Conservation (phyloP, 2,329 filamentous ascomycete genomes). For the Cytospora mali region DNA sequence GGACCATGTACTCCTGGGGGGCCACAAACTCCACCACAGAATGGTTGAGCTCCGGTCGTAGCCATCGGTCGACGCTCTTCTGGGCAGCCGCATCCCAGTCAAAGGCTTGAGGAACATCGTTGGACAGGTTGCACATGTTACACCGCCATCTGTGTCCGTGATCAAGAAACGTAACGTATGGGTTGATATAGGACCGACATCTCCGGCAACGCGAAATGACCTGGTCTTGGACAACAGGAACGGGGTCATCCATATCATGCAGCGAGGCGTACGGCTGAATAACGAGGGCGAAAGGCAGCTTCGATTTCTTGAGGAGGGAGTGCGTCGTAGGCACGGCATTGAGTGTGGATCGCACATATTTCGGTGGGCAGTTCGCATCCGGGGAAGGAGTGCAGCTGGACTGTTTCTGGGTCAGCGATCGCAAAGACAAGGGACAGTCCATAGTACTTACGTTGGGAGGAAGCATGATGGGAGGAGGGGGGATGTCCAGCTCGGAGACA, state of each 20-base stretch:
- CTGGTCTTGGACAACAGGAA: constrained; percentile 93
- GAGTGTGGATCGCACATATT: constrained; percentile 92
- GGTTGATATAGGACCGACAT: constrained; percentile 97
- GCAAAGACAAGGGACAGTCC: neutral
- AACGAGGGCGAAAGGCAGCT: constrained; percentile 90
- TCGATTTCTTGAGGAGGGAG: constrained; percentile 93
- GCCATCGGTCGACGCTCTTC: constrained; percentile 89
- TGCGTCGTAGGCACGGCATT: constrained; percentile 93
- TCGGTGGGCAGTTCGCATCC: constrained; percentile 85
- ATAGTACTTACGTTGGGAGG: constrained; percentile 78
- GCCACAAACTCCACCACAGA: constrained; percentile 97
- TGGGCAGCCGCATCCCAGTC: constrained; percentile 95
- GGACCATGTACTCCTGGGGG: constrained; percentile 99
- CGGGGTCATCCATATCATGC: constrained; percentile 87
- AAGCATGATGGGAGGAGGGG: constrained; percentile 86
- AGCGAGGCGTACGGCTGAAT: constrained; percentile 95
- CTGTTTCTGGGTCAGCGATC: constrained; percentile 47
- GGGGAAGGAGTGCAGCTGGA: constrained; percentile 89
- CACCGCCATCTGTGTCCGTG: constrained; percentile 98
- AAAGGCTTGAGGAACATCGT: constrained; percentile 98
- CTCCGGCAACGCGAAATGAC: constrained; percentile 95
- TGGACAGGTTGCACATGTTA: constrained; percentile 99
- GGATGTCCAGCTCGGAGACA: constrained; percentile 86
- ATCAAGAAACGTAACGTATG: constrained; percentile 93
- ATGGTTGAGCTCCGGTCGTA: constrained; percentile 90